These are phyloP conservation scores for Diplodia sapinea DNA, from an alignment of 2,329 filamentous ascomycete species.

Conservation along the genomic window DNA sequence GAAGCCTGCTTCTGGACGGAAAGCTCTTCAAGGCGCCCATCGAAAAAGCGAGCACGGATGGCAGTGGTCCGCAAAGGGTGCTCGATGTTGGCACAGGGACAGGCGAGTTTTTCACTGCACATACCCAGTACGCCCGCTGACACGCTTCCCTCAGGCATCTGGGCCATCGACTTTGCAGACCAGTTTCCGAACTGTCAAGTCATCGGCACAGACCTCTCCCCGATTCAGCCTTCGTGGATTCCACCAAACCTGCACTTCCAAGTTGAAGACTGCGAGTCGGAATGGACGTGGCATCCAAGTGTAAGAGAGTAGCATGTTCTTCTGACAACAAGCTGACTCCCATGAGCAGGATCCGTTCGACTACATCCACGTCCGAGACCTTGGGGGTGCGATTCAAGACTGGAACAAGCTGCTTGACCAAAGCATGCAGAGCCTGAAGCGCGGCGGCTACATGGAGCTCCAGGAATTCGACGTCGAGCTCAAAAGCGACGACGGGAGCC, in stretches of 20 bases:
- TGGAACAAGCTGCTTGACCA: conserved; percentile 32
- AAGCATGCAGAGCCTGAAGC: no score
- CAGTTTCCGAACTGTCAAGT: conserved; percentile 40
- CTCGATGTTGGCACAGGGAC: conserved; percentile 41
- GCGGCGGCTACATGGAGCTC: no score
- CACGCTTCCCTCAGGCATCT: conserved; percentile 32
- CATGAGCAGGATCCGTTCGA: conserved; percentile 35
- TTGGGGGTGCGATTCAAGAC: conserved; percentile 42
- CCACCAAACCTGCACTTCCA: conserved; percentile 62
- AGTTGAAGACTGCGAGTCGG: conserved; percentile 48
- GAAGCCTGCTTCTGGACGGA: conserved; percentile 11
- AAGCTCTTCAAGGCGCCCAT: conserved; percentile 36
- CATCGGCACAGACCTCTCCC: conserved; percentile 54
- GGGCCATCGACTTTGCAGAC: conserved; percentile 39
- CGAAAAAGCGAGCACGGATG: no score
- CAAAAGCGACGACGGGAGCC: no score
- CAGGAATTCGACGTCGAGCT: no score
- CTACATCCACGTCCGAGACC: conserved; percentile 42
- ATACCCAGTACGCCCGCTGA: no score
- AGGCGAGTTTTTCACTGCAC: conserved; percentile 15
- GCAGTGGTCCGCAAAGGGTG: conserved; percentile 33
- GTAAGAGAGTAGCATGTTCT: no score
- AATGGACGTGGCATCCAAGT: conserved; percentile 37
- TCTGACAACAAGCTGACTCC: no score
- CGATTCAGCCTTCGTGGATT: conserved; percentile 58